Conservation (phyloP, 192 early-diverging fungal genomes). For the Spizellomyces sp. region DNA sequence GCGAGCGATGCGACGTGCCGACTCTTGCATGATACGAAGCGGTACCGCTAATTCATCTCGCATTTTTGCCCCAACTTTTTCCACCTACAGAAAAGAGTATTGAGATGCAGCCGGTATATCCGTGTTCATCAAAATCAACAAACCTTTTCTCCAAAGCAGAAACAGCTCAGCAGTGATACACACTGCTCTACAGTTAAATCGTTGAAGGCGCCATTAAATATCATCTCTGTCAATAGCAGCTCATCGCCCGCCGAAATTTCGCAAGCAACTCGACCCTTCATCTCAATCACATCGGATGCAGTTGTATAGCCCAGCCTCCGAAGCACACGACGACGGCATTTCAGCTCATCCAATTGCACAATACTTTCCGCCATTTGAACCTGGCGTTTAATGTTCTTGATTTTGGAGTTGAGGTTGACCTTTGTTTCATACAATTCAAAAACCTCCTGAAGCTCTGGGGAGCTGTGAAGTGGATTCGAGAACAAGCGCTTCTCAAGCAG, state of each 20-base stretch:
- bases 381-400: constrained; percentile 71
- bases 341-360: constrained; percentile 91
- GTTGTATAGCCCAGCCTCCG: constrained; percentile 88
- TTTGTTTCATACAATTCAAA: constrained; percentile 71
- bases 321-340: constrained; percentile 86
- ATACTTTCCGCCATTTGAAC: constrained; percentile 79
- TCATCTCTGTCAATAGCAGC: constrained; percentile 93
- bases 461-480: constrained; percentile 60
- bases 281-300: constrained; percentile 83
- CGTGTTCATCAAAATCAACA: neutral
- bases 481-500: constrained; percentile 71
- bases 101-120: neutral
- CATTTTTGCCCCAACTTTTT: constrained; percentile 26
- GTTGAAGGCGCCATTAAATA: constrained; percentile 95
- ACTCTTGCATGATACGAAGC: constrained; percentile 79
- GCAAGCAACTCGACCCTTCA: constrained; percentile 98
- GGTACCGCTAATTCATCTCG: constrained; percentile 80
- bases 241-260: constrained; percentile 95
- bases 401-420: constrained; percentile 55
- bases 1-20: constrained; percentile 80
- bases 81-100: neutral
- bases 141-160: constrained; percentile 84
- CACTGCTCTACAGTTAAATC: constrained; percentile 86
- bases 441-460: constrained; percentile 55
- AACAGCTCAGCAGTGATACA: constrained; percentile 86